phyloP scores from a whole-genome alignment of 2,329 filamentous ascomycete genomes.

The Aspergillus sp. region DNA sequence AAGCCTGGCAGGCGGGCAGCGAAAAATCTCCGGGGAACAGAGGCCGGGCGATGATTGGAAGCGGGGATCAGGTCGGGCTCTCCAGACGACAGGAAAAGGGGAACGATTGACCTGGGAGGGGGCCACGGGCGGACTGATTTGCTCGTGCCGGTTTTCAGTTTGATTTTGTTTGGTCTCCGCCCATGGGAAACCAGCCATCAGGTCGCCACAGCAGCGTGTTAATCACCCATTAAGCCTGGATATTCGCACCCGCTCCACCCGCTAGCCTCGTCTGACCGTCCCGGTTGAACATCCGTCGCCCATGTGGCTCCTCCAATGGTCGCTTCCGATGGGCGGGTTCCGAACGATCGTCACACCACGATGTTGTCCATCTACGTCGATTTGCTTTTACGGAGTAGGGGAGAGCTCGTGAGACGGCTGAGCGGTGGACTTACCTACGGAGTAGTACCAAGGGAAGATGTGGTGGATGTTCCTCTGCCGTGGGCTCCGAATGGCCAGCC shows the following conservation, averaged over 20 bases:
- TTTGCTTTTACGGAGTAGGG: no score
- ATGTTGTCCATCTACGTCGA: not conserved
- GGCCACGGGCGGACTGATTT: no score
- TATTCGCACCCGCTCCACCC: conserved; percentile 8
- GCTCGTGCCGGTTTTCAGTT: no score
- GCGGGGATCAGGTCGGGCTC: conserved; percentile 12
- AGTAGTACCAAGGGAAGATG: not conserved
- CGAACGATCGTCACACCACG: conserved; percentile 13
- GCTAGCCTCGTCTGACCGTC: conserved; percentile 8
- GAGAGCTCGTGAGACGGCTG: no score
- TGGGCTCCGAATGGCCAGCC: no score
- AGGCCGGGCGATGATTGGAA: conserved; percentile 2
- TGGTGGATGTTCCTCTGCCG: not conserved
- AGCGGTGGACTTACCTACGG: not conserved
- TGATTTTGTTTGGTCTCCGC: not conserved
- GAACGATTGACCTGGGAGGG: no score
- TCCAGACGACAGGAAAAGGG: conserved; percentile 3
- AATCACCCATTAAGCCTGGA: not conserved
- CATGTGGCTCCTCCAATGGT: conserved; percentile 14
- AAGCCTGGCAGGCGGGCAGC: not conserved
- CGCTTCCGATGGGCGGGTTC: conserved; percentile 10
- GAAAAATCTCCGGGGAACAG: conserved; percentile 12
- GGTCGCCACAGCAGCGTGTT: no score
- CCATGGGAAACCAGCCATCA: no score
- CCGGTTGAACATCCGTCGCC: conserved; percentile 11